Conservation (phyloP, 2,329 filamentous ascomycete species). For the Lecanicillium sp. region DNA sequence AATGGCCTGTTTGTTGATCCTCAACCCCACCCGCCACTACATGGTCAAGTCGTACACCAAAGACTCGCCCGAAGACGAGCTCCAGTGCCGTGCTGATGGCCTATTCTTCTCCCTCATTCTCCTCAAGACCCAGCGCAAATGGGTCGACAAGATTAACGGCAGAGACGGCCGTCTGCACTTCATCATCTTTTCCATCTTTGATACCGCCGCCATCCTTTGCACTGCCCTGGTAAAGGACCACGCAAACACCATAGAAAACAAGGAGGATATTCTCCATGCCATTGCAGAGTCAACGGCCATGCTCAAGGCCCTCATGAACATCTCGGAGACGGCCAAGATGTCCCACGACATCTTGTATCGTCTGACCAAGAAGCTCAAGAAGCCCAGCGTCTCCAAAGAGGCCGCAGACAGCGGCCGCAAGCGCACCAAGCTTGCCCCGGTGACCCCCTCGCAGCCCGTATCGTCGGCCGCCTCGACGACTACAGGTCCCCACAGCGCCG, state of each 20-base stretch:
- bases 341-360: constrained; percentile 29
- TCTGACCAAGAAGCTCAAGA: constrained; percentile 23
- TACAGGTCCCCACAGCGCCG: background rate
- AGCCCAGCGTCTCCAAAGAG: constrained; percentile 15
- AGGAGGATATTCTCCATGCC: constrained; percentile 32
- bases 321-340: constrained; percentile 30
- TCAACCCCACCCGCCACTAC: constrained; percentile 41
- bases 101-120: constrained; percentile 37
- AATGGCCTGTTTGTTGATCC: constrained; percentile 38
- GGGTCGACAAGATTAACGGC: constrained; percentile 38
- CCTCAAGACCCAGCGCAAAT: constrained; percentile 31
- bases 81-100: constrained; percentile 32
- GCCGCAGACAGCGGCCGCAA: constrained; percentile 8
- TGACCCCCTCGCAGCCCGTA: background rate
- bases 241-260: constrained; percentile 26
- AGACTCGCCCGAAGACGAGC: constrained; percentile 25
- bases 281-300: constrained; percentile 30
- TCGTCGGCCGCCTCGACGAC: background rate
- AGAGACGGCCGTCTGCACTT: constrained; percentile 45
- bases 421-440: constrained; percentile 2
- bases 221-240: constrained; percentile 44
- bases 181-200: constrained; percentile 45
- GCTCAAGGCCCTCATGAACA: constrained; percentile 25
- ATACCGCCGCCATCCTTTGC: constrained; percentile 43
- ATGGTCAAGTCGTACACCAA: constrained; percentile 32